A percentile compares a stretch with the other conserved stretches of the same genome.
These are phyloP conservation scores for Adansonia madagascariensis DNA, from an alignment of 441 rosid species.

Conservation along the genomic window DNA sequence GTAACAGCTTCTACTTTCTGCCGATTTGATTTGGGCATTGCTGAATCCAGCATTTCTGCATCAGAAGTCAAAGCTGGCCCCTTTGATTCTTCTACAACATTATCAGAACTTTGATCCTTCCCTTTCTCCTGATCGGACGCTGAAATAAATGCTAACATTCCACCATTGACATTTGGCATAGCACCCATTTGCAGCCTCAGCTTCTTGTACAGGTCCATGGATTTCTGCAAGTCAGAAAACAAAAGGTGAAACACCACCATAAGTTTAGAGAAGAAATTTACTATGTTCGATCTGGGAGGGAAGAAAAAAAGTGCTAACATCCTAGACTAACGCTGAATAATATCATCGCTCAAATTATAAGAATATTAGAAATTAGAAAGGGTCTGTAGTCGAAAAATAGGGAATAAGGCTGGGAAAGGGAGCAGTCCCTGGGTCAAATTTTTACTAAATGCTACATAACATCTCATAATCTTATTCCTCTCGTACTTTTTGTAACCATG, in stretches of 20 bases:
- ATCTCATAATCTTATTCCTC: too few species aligned
- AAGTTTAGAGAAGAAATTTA: neutral
- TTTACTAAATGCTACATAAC: too few species aligned
- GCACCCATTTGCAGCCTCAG: slow-evolving; percentile 56
- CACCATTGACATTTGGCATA: slow-evolving; percentile 33
- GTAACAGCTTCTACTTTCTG: slow-evolving; percentile 36
- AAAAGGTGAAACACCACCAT: neutral
- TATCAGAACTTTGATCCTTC: slow-evolving; percentile 34
- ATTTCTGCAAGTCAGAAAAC: slow-evolving; percentile 56
- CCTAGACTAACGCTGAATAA: too few species aligned
- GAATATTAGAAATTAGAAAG: too few species aligned
- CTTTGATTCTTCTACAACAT: slow-evolving; percentile 30
- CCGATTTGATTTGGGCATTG: slow-evolving; percentile 30
- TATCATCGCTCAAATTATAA: too few species aligned
- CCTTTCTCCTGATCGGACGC: slow-evolving; percentile 33
- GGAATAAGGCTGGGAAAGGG: too few species aligned
- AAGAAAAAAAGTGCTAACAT: too few species aligned
- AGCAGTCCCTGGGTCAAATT: too few species aligned
- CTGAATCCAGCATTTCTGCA: slow-evolving; percentile 36
- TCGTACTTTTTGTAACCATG: too few species aligned
- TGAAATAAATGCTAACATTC: slow-evolving; percentile 32
- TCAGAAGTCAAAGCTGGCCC: slow-evolving; percentile 32
- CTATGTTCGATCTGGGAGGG: neutral
- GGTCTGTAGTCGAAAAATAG: too few species aligned
- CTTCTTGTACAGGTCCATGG: slow-evolving; percentile 79